Evolutionary conservation across 176 grass and related monocot genomes (phyloP), one percentile per base, ranked within the genome.

Genomic region (Thinopyrum elongatum): DNA sequence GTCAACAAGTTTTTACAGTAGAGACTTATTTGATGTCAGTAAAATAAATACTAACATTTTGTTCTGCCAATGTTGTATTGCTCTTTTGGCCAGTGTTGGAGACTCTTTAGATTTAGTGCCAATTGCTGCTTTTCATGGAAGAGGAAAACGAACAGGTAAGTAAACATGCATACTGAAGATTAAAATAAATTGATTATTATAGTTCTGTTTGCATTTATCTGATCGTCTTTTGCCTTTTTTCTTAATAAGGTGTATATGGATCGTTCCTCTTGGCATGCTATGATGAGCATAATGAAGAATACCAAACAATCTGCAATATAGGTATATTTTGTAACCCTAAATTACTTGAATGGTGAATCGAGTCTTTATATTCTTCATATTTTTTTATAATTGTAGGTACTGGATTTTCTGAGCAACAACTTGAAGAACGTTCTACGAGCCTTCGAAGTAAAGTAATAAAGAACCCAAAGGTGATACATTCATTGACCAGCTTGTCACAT

Each of bases 271-370:
- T 98, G 59, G 96, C 96, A 73, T 98, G 93, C 82, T 98, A 98
- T 64, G 91, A 98, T 88, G 96, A 98, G 53, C 84, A 92, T 25
- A 98, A 98, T 62, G 96, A 98, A 65, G 96, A 98, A 87, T 98
- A 98, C 66, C 93, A 98, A 91, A 95, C 91, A 58, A 98, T 98
- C 69, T 98, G 97, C 74, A 95, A 95, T 75, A 98, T 95, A 91
- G 97, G 97, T 98, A 92, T 26, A 26, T 16, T 42, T 44, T 59
- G 21, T 74, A 65, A 79, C 16, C 26, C 21, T 16, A 27, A 46
- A 19, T 34, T 66, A 28, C 19, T 57, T 22, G 7, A 17, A 42
- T 57, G 63, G 74, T 82, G 41, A 83, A 30, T 79, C 53, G 14
- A n/a, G 22, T 77, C 28, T 70, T 77, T 68, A 84, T 84, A 23